Evolutionary conservation across 176 grass and related monocot species (phyloP), one percentile per base, ranked within the genome.

Genomic region (Alopecurus myosuroides): DNA sequence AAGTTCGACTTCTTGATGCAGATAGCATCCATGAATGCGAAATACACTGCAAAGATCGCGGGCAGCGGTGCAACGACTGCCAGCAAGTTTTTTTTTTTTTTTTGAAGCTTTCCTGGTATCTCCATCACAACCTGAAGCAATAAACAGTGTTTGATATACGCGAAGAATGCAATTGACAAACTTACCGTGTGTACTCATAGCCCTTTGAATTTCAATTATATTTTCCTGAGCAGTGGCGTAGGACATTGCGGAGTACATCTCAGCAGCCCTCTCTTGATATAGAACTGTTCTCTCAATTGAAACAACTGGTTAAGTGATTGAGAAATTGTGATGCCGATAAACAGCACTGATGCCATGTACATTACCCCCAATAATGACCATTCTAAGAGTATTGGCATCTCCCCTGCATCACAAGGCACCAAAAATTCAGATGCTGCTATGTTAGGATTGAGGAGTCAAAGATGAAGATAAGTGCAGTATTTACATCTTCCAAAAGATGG

Each of bases 401-500:
- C 56, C 81, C 93, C 97, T 98, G 83, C 80, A 88, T 19, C 78
- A 87, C 17, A 71, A 70, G 34, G 23, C 40, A 86, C 25, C 2
- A 77, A 88, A 81, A 33, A 55, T 63, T 88, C 41, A 89, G 83
- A 77, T 44, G 35, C 37, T 44, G 37, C 7, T 36, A 50, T 35
- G 45, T 67, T 45, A 45, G 2, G 74, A 77, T 60, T 50, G 68
- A 23, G 4, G 6, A 34, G 77, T 36, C 23, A 81, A 80, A 74
- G 37, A 86, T 77, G 41, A 79, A 30, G 18, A 80, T 15, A 65
- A 64, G 20, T 22, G 39, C 25, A 62, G 31, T 30, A 71, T 31
- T 88, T 88, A 98, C 97, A 81, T 94, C 73, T 77, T 93, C 93
- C 97, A 98, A 88, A 95, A 96, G 49, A 98, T 94, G 68, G 89